Evolutionary conservation across 1,284 basidiomycete species (phyloP), one percentile per base, ranked within the genome.

Genomic region (Agroathelia rolfsii): DNA sequence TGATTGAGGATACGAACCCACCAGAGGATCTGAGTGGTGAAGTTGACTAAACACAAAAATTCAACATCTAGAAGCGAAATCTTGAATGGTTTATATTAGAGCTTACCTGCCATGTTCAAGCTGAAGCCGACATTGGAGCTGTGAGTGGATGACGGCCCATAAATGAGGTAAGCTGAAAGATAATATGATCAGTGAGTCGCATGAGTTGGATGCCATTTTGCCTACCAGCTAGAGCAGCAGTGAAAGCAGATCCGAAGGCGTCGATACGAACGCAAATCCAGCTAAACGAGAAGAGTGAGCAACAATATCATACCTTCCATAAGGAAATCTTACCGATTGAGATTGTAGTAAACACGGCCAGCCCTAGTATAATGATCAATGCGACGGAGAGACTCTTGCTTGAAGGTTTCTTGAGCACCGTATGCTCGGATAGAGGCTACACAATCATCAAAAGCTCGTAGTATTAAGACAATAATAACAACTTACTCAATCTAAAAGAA

Each of bases 181-280:
- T 11, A n/a, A 61, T 56, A 72, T 69, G 33, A 62, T 68, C 23
- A 79, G 54, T 5, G 72, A 61, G 41, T 77, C 66, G 7, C 76
- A 66, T 0, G 70, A 69, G 30, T 69, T n/a, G n/a, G n/a, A n/a
- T n/a, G n/a, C n/a, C n/a, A n/a, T n/a, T n/a, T n/a, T n/a, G n/a
- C n/a, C n/a, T n/a, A n/a, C n/a, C n/a, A n/a, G n/a, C n/a, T n/a
- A n/a, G n/a, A 10, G 52, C 49, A 4, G 70, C 57, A 6, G 71
- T 53, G 43, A 79, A 77, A 2, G 64, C 12, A n/a, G 61, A 65
- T 8, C 71, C 69, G 0, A 76, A 42, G 1, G 55, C 39, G 47
- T 66, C 74, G 41, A 76, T 57, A 40, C 73, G 57, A 41, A 75
- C 39, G 46, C 64, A 51, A 48, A 75, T 42, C 77, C 78, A 73